phyloP scores from a whole-genome alignment of 305 asterid genomes.

The Fraxinus platypoda region DNA sequence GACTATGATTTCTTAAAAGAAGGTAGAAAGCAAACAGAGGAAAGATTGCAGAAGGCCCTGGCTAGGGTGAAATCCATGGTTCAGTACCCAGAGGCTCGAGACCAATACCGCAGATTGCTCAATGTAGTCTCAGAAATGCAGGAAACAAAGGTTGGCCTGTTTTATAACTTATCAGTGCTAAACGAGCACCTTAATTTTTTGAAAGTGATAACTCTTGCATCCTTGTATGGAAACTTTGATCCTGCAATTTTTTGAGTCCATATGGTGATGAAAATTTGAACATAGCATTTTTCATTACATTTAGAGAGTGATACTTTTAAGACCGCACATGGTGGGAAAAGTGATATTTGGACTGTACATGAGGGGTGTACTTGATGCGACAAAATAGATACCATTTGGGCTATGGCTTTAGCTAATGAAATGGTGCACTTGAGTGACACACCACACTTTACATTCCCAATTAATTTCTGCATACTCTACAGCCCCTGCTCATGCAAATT shows the following conservation, averaged over 20 bases:
- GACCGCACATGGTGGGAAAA: background rate
- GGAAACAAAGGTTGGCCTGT: conserved; percentile 62
- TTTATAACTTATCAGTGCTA: background rate
- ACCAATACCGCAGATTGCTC: conserved; percentile 85
- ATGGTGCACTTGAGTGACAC: background rate
- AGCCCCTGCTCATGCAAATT: background rate
- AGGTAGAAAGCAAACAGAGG: conserved; percentile 90
- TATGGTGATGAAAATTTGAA: background rate
- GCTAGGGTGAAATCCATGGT: conserved; percentile 96
- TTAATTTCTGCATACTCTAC: background rate
- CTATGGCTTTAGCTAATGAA: background rate
- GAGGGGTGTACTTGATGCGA: background rate
- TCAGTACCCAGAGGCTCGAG: conserved; percentile 95
- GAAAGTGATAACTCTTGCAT: conserved; percentile 15
- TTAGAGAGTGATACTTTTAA: background rate
- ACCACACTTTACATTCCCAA: background rate
- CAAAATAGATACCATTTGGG: conserved; percentile 1
- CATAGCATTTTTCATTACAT: background rate
- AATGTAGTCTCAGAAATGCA: conserved; percentile 81
- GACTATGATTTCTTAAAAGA: conserved; percentile 81
- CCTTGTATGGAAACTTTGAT: background rate
- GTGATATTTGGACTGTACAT: conserved; percentile 2
- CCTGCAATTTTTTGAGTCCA: background rate
- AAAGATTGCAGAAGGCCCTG: conserved; percentile 83
- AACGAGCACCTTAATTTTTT: background rate